Evolutionary conservation across 805 yeast genomes (phyloP), one percentile per base, ranked within the genome.

Genomic region (Sungouiella blattae): DNA sequence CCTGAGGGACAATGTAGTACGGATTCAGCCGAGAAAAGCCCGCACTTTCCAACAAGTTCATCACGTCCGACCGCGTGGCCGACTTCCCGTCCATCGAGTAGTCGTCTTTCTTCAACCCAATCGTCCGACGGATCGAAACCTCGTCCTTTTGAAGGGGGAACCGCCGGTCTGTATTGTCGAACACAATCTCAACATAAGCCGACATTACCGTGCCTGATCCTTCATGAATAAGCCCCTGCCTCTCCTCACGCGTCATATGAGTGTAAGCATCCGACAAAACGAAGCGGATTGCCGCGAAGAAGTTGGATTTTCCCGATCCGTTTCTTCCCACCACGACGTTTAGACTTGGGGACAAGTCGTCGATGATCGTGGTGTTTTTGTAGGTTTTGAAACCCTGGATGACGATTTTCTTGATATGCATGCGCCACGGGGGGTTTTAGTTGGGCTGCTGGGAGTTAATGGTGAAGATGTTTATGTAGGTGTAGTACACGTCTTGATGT

Each of bases 1-100:
- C 98, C 60, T 93, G 98, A 0, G 98, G 98, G 4, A 93, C 98
- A 47, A 93, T 91, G 57, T 91, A 91, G 59, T 89, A 91, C 1
- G 97, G 96, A 45, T 88, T 89, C 5, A 87, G 78, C 41, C 84
- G 73, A 0, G 95, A 84, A 53, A 93, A 87, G 0, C 98, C 98
- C 0, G 96, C 95, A 51, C 86, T 81, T 57, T 91, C 97, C 24
- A 89, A 67, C 43, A 87, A 62, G 44, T 85, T 83, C 77, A 80
- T 79, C 11, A 89, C 73, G 53, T 88, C 97, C 2, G 83, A 70
- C 49, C 88, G 75, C 1, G 91, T 81, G 3, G 91, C 84, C 11
- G 86, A 72, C 50, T 78, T 83, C 30, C 82, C 81, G 57, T 93
- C 91, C 29, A 93, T 57, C 5, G 93, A 81, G 51, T 86, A 89